Percentiles rank a stretch among this genome's conserved stretches.
Evolutionary conservation across 2,329 filamentous ascomycete species (phyloP).

Genomic region (Nemania abortiva): DNA sequence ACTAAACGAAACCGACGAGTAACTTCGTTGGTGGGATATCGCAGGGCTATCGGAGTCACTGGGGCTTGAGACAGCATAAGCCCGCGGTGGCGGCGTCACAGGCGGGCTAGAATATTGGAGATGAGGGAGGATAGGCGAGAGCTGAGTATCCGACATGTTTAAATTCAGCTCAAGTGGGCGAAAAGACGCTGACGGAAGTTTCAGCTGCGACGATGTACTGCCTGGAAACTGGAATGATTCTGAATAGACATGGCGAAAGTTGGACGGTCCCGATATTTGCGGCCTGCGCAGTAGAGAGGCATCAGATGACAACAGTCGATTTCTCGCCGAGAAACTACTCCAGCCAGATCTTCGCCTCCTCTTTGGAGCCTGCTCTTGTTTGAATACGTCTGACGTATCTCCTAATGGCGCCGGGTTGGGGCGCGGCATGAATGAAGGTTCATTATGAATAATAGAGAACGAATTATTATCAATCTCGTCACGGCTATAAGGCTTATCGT

Average conservation of each 20-base stretch:
- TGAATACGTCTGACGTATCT: constrained; percentile 45
- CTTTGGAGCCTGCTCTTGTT: constrained; percentile 52
- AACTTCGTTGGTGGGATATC: constrained; percentile 58
- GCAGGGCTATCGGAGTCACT: constrained; percentile 53
- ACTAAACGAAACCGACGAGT: constrained; percentile 68
- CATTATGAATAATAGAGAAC: constrained; percentile 55
- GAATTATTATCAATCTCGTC: constrained; percentile 55
- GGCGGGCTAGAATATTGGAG: constrained; percentile 57
- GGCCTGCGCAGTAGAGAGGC: constrained; percentile 61
- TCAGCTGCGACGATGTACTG: constrained; percentile 43
- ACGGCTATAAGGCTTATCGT: constrained; percentile 55
- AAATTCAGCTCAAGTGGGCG: constrained; percentile 70
- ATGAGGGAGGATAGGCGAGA: constrained; percentile 69
- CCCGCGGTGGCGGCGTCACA: constrained; percentile 57
- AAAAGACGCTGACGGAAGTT: constrained; percentile 57
- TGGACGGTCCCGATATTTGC: constrained; percentile 68
- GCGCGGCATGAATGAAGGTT: constrained; percentile 54
- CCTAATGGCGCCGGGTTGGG: constrained; percentile 49
- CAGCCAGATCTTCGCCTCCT: constrained; percentile 56
- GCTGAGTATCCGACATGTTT: constrained; percentile 58
- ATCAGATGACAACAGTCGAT: constrained; percentile 59
- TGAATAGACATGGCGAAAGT: constrained; percentile 70
- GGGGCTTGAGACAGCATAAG: constrained; percentile 51
- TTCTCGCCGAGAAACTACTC: constrained; percentile 61
- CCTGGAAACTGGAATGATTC: constrained; percentile 50